Evolutionary conservation across 208 protist species (phyloP).

Genomic region (Leishmania tropica): DNA sequence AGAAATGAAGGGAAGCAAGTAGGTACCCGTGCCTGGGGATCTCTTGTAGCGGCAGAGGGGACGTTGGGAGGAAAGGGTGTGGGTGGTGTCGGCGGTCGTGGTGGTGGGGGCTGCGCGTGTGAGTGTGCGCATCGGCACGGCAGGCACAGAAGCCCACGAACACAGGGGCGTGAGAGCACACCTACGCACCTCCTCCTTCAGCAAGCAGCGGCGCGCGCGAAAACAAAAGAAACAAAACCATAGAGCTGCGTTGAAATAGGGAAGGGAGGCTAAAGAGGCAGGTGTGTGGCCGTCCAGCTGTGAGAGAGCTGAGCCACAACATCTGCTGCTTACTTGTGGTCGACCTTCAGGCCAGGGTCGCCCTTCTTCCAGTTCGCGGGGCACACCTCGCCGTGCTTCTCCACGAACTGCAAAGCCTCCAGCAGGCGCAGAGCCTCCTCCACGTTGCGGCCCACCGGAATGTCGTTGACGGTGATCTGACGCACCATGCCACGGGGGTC

Average conservation of each 20-base stretch:
- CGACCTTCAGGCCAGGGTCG: too few relatives aligned
- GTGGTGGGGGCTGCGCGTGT: neutral
- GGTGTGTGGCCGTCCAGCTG: too few relatives aligned
- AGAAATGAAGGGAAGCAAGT: neutral
- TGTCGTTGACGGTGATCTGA: slow-evolving; percentile 95
- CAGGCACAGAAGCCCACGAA: neutral
- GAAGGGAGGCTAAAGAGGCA: neutral
- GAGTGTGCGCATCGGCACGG: neutral
- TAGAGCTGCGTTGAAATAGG: neutral
- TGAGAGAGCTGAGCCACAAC: neutral
- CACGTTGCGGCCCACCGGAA: slow-evolving; percentile 94
- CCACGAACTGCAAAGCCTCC: slow-evolving; percentile 95
- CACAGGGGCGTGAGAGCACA: neutral
- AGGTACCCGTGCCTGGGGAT: neutral
- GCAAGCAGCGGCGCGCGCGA: neutral
- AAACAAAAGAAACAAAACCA: neutral
- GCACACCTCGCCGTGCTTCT: slow-evolving; percentile 93
- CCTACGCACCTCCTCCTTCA: neutral
- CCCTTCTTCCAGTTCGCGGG: too few relatives aligned
- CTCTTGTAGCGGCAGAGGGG: neutral
- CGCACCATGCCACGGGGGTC: slow-evolving; percentile 91
- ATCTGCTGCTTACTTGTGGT: too few relatives aligned
- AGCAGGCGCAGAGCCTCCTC: slow-evolving; percentile 96
- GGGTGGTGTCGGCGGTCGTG: neutral
- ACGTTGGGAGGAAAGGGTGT: too few relatives aligned